Evolutionary conservation across 371 early-diverging fungal species (phyloP).

Genomic region (Mucor racemosus): DNA sequence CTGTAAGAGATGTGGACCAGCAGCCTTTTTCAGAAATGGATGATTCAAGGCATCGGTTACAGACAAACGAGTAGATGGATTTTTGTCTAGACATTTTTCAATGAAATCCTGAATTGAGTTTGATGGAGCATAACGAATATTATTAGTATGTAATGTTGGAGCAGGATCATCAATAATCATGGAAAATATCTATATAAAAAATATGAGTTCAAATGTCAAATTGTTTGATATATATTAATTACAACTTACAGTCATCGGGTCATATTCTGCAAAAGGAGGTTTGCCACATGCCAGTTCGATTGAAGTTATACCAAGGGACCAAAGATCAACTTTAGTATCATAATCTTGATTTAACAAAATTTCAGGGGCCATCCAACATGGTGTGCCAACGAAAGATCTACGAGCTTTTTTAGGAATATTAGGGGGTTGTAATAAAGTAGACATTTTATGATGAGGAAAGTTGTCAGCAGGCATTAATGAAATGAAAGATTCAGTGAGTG

Average conservation of each 20-base stretch:
- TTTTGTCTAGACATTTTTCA: slow-evolving; percentile 58
- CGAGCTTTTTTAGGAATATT: slow-evolving; percentile 36
- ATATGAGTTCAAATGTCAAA: neutral
- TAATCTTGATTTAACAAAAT: slow-evolving; percentile 79
- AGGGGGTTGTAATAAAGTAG: neutral
- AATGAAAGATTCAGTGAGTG: neutral
- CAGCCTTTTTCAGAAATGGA: slow-evolving; percentile 53
- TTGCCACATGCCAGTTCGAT: slow-evolving; percentile 93
- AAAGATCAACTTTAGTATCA: slow-evolving; percentile 83
- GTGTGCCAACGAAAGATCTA: slow-evolving; percentile 76
- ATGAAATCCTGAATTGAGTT: slow-evolving; percentile 37
- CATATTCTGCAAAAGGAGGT: slow-evolving; percentile 91
- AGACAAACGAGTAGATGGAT: slow-evolving; percentile 69
- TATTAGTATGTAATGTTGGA: slow-evolving; percentile 33
- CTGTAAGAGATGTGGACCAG: slow-evolving; percentile 21
- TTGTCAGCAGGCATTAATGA: slow-evolving; percentile 1
- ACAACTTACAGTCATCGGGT: slow-evolving; percentile 72
- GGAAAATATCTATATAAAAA: slow-evolving; percentile 37
- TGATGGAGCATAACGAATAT: slow-evolving; percentile 20
- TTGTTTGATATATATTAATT: neutral
- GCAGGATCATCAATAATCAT: slow-evolving; percentile 42
- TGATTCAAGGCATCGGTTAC: slow-evolving; percentile 72
- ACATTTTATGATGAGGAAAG: neutral
- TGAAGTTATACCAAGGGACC: slow-evolving; percentile 95
- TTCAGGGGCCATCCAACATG: slow-evolving; percentile 93